These are phyloP conservation scores for Protomyces gravidus DNA, from an alignment of 1,139 yeast genomes.

Conservation along the genomic window DNA sequence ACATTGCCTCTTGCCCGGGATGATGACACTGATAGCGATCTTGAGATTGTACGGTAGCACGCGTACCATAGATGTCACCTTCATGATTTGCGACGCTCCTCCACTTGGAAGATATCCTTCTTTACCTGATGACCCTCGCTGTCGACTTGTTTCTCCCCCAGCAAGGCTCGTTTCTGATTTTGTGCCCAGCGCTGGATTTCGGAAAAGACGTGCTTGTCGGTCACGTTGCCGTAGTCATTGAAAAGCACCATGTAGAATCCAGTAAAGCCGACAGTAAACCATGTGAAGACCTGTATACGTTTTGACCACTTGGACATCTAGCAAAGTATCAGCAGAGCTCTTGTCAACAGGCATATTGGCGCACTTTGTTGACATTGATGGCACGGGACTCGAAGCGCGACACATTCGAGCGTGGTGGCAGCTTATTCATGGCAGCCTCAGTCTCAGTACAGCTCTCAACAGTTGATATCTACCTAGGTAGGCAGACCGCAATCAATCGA, in stretches of 20 bases:
- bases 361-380: not conserved
- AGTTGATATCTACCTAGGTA: too few species aligned
- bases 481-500: too few species aligned
- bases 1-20: not conserved
- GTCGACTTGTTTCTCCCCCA: not conserved
- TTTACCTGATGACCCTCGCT: not conserved
- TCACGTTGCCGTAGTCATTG: slow-evolving; percentile 11
- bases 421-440: not conserved
- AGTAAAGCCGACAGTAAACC: slow-evolving; percentile 26
- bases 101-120: not conserved
- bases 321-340: not conserved
- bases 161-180: not conserved
- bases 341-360: not conserved
- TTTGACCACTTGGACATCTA: slow-evolving; percentile 14
- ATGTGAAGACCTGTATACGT: slow-evolving; percentile 16
- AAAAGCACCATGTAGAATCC: slow-evolving; percentile 25
- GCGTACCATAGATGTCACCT: not conserved
- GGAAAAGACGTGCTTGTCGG: slow-evolving; percentile 12
- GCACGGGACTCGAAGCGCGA: not conserved
- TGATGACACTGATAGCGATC: slow-evolving; percentile 15
- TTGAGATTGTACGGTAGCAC: slow-evolving; percentile 12
- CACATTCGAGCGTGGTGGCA: not conserved
- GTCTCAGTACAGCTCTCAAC: not conserved
- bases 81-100: not conserved
- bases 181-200: slow-evolving; percentile 18